These are phyloP conservation scores for Albugo candida DNA, from an alignment of 352 stramenopile species.

Conservation along the genomic window DNA sequence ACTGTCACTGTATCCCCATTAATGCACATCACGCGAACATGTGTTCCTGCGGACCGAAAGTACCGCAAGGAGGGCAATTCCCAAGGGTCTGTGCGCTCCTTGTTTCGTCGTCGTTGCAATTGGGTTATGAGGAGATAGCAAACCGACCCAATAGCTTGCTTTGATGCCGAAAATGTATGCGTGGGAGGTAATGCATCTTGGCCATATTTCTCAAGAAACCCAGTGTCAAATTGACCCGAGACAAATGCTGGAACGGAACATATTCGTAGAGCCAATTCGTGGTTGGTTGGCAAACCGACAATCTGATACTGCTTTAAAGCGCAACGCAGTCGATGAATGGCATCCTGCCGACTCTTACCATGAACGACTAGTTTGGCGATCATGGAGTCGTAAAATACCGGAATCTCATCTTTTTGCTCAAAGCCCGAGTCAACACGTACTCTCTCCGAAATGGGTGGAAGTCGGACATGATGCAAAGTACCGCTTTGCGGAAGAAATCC, in stretches of 20 bases:
- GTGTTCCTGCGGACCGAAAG: constrained; percentile 36
- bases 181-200: constrained; percentile 60
- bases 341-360: constrained; percentile 58
- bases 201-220: constrained; percentile 84
- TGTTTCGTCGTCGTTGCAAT: constrained; percentile 5
- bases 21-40: constrained; percentile 21
- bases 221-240: constrained; percentile 81
- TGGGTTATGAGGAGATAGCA: constrained; percentile 60
- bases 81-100: constrained; percentile 35
- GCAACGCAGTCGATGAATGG: constrained; percentile 63
- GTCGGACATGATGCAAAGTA: constrained; percentile 56
- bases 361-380: constrained; percentile 89
- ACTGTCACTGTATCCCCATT: constrained; percentile 18
- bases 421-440: constrained; percentile 83
- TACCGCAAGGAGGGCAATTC: constrained; percentile 22
- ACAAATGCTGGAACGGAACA: constrained; percentile 76
- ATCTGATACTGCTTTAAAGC: constrained; percentile 84
- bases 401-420: constrained; percentile 74
- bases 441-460: constrained; percentile 38
- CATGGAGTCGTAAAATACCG: constrained; percentile 89
- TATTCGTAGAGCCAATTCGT: constrained; percentile 86
- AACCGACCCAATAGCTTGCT: constrained; percentile 50
- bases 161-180: constrained; percentile 25
- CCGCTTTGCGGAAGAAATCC: constrained; percentile 85
- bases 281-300: constrained; percentile 86